phyloP scores from a whole-genome alignment of 2,329 filamentous ascomycete species.

The Monosporascus sp. region DNA sequence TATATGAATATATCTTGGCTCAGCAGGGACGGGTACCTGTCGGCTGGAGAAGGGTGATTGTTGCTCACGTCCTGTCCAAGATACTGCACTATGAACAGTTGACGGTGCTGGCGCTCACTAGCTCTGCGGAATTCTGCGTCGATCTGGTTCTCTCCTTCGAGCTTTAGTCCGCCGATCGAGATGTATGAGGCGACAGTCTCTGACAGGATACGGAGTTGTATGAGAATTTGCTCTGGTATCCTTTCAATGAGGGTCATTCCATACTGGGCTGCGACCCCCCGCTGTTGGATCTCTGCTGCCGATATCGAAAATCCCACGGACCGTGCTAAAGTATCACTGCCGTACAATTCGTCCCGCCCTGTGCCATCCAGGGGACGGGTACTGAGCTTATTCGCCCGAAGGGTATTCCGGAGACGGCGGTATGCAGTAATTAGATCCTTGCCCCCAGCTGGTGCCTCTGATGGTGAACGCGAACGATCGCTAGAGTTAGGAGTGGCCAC shows the following conservation, averaged over 20 bases:
- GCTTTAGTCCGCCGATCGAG: slow-evolving; percentile 65
- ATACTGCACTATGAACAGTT: slow-evolving; percentile 65
- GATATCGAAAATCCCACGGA: slow-evolving; percentile 81
- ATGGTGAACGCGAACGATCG: slow-evolving; percentile 25
- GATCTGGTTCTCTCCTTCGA: slow-evolving; percentile 54
- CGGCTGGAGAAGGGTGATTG: slow-evolving; percentile 33
- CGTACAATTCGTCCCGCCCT: slow-evolving; percentile 38
- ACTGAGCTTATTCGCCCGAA: slow-evolving; percentile 49
- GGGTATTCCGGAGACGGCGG: slow-evolving; percentile 53
- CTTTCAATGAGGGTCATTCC: slow-evolving; percentile 75
- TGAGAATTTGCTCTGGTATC: slow-evolving; percentile 77
- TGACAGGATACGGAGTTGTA: slow-evolving; percentile 79
- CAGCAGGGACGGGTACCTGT: slow-evolving; percentile 54
- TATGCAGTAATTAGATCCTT: slow-evolving; percentile 57
- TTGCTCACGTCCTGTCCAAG: slow-evolving; percentile 37
- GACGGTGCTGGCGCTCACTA: slow-evolving; percentile 66
- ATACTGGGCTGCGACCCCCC: slow-evolving; percentile 70
- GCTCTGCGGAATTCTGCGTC: slow-evolving; percentile 62
- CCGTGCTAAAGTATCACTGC: slow-evolving; percentile 56
- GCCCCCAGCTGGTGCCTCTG: slow-evolving; percentile 35
- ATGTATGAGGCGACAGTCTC: slow-evolving; percentile 87
- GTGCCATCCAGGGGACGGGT: slow-evolving; percentile 17
- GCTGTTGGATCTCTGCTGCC: slow-evolving; percentile 84
- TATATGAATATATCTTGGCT: slow-evolving; percentile 72
- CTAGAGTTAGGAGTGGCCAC: slow-evolving; percentile 31